Evolutionary conservation across 352 stramenopile genomes (phyloP), one percentile per base, ranked within the genome.

Genomic region (Blastocystis sp.): DNA sequence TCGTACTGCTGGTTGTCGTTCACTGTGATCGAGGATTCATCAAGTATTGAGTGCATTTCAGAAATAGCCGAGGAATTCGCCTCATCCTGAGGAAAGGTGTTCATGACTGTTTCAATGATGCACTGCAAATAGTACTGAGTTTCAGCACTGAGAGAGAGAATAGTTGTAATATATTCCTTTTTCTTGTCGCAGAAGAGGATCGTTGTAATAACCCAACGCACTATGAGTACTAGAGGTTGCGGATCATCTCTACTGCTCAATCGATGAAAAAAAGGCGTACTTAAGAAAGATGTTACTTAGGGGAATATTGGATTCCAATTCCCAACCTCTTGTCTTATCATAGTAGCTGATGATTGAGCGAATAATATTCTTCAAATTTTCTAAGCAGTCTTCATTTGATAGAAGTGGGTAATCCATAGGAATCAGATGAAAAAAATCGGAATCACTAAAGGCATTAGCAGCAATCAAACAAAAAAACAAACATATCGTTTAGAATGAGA

Each of bases 51-150:
- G 37, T 80, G 70, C 8, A 80, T 56, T 3, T 80, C 70, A 5
- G 70, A 80, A 20, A 80, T 4, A 34, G 43, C 45, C 3, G 37
- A 37, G 4, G 41, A 54, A 7, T 61, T 64, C 43, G 34, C 70
- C 5, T 63, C 45, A 37, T 80, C 70, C 39, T 26, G 70, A 23
- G 70, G 70, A 23, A 80, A 80, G 9, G 70, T 39, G 7, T 80
- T 80, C 47, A 80, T 62, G 3, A 80, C 70, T 26, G 70, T 37
- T 53, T 80, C 70, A 20, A 80, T 80, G 54, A 80, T 80, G 45
- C 47, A 56, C 54, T 80, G 70, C 47, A 80, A 34, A n/a, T 61
- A 62, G 18, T 43, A 45, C 34, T 80, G 70, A 15, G 70, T 80
- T n/a, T 61, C 18, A 7, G 43, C 4, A 13, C 37, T 62, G 41